A percentile compares a stretch with the other conserved stretches of the same genome.
phyloP scores from a whole-genome alignment of 1,139 yeast species.

The Suhomyces wounanorum region DNA sequence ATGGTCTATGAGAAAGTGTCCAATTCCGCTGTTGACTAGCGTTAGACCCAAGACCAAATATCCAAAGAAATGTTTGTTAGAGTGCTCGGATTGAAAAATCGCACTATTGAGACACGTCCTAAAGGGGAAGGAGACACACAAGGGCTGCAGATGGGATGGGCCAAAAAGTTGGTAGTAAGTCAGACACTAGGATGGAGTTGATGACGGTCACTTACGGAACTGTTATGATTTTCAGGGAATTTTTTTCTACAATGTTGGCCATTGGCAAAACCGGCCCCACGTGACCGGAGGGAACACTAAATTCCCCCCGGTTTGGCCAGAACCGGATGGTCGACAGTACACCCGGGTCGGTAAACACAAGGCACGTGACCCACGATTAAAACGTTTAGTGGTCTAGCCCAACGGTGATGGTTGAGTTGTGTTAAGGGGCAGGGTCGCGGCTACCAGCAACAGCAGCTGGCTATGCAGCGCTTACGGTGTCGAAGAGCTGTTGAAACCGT shows the following conservation, averaged over 20 bases:
- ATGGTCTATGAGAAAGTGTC: too few species aligned
- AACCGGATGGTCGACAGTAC: background rate
- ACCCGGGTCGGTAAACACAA: too few species aligned
- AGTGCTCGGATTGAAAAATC: constrained; percentile 8
- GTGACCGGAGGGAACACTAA: background rate
- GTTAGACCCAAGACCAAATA: too few species aligned
- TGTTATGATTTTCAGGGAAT: background rate
- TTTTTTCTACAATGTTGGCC: constrained; percentile 1
- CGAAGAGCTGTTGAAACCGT: background rate
- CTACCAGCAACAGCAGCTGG: too few species aligned
- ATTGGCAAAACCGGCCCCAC: background rate
- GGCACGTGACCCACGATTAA: background rate
- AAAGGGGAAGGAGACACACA: background rate
- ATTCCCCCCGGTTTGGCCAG: background rate
- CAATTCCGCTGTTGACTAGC: too few species aligned
- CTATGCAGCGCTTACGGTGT: background rate
- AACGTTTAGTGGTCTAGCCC: too few species aligned
- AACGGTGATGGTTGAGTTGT: too few species aligned
- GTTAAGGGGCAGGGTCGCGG: background rate
- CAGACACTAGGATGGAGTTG: background rate
- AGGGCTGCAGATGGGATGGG: background rate
- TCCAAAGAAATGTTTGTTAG: background rate
- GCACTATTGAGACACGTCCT: constrained; percentile 3
- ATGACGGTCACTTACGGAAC: background rate
- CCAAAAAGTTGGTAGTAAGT: background rate